Conservation (phyloP, 2,329 filamentous ascomycete species). For the Fusarium dimerum region DNA sequence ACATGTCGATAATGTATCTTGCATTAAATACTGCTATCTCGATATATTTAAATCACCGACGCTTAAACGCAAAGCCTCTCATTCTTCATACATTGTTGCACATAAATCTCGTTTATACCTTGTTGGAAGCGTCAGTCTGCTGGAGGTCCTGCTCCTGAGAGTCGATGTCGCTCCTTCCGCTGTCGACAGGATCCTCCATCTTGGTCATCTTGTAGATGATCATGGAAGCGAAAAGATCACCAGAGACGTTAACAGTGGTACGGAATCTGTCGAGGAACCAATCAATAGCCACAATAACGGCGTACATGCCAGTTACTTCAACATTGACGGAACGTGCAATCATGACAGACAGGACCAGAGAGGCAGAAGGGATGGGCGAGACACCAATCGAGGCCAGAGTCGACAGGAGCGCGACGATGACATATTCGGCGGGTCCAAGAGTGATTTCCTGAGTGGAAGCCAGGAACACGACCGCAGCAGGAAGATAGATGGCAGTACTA, state of each 20-base stretch:
- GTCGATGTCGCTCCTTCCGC: constrained; percentile 11
- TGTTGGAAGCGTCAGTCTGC: constrained; percentile 19
- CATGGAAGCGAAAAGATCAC: constrained; percentile 44
- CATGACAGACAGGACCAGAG: constrained; percentile 53
- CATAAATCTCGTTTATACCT: constrained; percentile 12
- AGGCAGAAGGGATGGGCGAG: constrained; percentile 54
- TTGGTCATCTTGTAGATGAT: constrained; percentile 28
- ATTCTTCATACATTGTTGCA: not conserved
- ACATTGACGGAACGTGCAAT: constrained; percentile 48
- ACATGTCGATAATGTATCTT: not conserved
- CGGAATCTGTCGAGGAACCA: constrained; percentile 59
- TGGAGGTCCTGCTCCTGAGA: constrained; percentile 12
- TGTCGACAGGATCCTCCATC: constrained; percentile 23
- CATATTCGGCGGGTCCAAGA: constrained; percentile 46
- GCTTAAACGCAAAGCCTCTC: constrained; percentile 13
- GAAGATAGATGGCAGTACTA: constrained; percentile 57
- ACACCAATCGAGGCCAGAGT: constrained; percentile 55
- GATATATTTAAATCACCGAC: constrained; percentile 1
- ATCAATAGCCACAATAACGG: constrained; percentile 54
- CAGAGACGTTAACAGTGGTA: constrained; percentile 51
- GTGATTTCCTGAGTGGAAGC: constrained; percentile 50
- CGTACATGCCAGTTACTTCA: constrained; percentile 50
- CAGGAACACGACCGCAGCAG: constrained; percentile 53
- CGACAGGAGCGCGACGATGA: constrained; percentile 49
- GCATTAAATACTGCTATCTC: not conserved